Base-by-base conservation (phyloP, 2,329 filamentous ascomycete species). In the Paecilomyces formosus region DNA sequence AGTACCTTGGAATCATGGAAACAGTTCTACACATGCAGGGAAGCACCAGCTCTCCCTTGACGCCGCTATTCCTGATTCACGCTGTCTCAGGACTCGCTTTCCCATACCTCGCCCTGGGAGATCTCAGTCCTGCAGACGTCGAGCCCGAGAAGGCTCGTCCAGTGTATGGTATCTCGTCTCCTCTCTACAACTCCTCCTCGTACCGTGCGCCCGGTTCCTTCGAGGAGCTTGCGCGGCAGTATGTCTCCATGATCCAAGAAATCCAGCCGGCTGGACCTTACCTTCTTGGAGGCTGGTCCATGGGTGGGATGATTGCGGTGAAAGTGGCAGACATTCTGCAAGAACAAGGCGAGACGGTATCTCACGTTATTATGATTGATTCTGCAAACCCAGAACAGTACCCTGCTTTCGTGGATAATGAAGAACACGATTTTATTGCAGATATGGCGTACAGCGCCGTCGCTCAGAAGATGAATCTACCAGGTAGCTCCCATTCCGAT, bases 181-280 rank as follows among this genome's bases (percentile, higher is more conserved):
- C 64, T 15, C 61, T 60, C 49, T 65, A 63, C 57, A 62, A 55
- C n/a, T 58, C 62, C 8, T 57, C 35, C n/a, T 54, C 55, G 8
- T 64, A 65, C 56, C 58, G 55, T 28, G 55, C 61, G 18, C 60
- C 61, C 13, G 21, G 50, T 8, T 61, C 62, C 18, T 58, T 66
- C 30, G 54, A 63, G 30, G 54, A 61, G 35, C 24, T 65, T 18
- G 64, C 64, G 21, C 54, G 53, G 9, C 39, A 65, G 50, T 66
- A 66, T 55, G 57, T 65, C 33, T 28, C 60, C 35, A 57, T 57
- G n/a, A 61, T 65, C 28, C 39, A 58, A 21, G 63, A 66, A 28
- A 52, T 63, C 58, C 74, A 76, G 58, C 68, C 72, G 8, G 57
- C 67, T 35, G 74, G 74, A 1, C 74, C 74, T 7, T 76, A 76